Evolutionary conservation across 129 eudicot genomes (phyloP).

Genomic region (Helianthus tuberosus): DNA sequence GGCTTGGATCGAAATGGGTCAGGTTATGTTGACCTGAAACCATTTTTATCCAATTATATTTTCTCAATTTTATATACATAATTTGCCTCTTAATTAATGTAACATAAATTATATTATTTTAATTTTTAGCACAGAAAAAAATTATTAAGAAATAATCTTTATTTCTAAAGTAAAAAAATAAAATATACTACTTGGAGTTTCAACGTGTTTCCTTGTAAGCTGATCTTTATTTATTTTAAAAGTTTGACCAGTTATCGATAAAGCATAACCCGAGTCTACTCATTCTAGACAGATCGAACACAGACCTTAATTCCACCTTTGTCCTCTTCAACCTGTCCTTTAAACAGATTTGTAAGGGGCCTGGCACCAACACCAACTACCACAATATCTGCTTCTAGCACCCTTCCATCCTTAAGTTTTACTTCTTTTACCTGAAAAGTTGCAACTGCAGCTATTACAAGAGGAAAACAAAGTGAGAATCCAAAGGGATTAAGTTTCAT

Average conservation of each 20-base stretch:
- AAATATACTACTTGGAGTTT: background rate
- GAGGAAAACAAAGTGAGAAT: background rate
- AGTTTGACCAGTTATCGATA: background rate
- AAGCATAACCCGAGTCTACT: background rate
- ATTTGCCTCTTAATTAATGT: no score
- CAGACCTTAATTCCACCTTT: constrained; percentile 98
- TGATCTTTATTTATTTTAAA: background rate
- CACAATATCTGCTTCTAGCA: constrained; percentile 90
- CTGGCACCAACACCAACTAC: constrained; percentile 97
- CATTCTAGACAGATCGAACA: constrained; percentile 1
- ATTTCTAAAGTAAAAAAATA: background rate
- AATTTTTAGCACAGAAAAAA: no score
- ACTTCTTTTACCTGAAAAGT: constrained; percentile 76
- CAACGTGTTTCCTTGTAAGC: background rate
- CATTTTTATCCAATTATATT: background rate
- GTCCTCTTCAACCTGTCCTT: constrained; percentile 96
- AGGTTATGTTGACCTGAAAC: background rate
- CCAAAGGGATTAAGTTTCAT: background rate
- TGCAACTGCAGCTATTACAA: background rate
- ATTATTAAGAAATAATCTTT: no score
- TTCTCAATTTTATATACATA: background rate
- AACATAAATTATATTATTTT: background rate
- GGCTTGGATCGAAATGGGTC: background rate
- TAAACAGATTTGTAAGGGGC: constrained; percentile 81
- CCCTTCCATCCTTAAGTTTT: constrained; percentile 92